These are phyloP conservation scores for Platismatia glauca DNA, from an alignment of 495 filamentous ascomycete species.

Conservation along the genomic window DNA sequence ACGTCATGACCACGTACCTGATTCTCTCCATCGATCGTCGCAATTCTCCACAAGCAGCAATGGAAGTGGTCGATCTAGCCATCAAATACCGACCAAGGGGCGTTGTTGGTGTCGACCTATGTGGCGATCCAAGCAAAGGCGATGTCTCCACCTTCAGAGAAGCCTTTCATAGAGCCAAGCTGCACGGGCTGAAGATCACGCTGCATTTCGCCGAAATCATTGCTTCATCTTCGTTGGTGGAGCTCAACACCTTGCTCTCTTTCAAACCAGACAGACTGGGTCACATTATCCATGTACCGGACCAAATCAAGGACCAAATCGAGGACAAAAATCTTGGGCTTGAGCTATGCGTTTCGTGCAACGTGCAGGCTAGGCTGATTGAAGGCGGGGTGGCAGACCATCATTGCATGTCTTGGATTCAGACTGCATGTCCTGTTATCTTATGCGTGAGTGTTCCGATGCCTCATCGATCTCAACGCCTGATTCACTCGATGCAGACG, in stretches of 20 bases:
- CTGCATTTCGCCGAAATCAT: slow-evolving; percentile 71
- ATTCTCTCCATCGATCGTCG: slow-evolving; percentile 70
- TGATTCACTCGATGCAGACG: slow-evolving; percentile 42
- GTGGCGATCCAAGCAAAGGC: slow-evolving; percentile 62
- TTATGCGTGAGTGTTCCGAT: slow-evolving; percentile 46
- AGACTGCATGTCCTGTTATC: slow-evolving; percentile 42
- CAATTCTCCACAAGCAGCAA: slow-evolving; percentile 47
- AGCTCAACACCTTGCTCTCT: slow-evolving; percentile 52
- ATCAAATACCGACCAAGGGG: slow-evolving; percentile 42
- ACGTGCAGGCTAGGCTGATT: slow-evolving; percentile 69
- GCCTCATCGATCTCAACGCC: slow-evolving; percentile 8
- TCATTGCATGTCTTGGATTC: slow-evolving; percentile 64
- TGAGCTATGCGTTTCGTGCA: slow-evolving; percentile 74
- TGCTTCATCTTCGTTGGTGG: slow-evolving; percentile 41
- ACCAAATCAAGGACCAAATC: slow-evolving; percentile 48
- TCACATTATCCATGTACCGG: slow-evolving; percentile 68
- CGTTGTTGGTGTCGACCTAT: slow-evolving; percentile 73
- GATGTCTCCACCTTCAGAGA: slow-evolving; percentile 47
- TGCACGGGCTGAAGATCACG: slow-evolving; percentile 50
- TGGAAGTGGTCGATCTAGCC: slow-evolving; percentile 55
- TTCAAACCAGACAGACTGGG: slow-evolving; percentile 65
- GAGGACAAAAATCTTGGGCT: slow-evolving; percentile 46
- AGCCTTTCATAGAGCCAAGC: slow-evolving; percentile 48
- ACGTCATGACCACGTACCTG: slow-evolving; percentile 46
- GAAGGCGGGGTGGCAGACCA: slow-evolving; percentile 57